Evolutionary conservation across 129 eudicot species (phyloP).

Genomic region (Kitagawia praeruptora): DNA sequence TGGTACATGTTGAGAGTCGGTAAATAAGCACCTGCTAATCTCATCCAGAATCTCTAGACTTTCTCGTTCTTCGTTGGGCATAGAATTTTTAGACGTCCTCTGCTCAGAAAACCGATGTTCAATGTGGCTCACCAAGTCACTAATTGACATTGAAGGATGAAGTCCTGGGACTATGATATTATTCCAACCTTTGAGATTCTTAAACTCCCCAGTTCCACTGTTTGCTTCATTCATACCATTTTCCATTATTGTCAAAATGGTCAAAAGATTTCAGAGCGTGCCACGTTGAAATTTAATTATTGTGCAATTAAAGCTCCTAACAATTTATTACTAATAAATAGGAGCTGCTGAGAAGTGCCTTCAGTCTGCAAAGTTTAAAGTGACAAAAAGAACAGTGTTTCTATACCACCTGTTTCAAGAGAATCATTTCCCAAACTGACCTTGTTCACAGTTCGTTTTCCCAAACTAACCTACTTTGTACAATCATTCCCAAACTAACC

Average conservation of each 20-base stretch:
- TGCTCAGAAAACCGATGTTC: constrained; percentile 63
- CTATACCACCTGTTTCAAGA: background rate
- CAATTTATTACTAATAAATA: background rate
- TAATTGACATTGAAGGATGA: constrained; percentile 70
- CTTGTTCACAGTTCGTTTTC: too few relatives aligned
- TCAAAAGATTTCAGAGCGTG: background rate
- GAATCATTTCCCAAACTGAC: too few relatives aligned
- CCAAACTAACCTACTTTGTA: too few relatives aligned
- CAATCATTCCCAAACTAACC: too few relatives aligned
- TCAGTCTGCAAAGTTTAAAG: background rate
- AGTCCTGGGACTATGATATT: constrained; percentile 61
- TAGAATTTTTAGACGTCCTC: constrained; percentile 35
- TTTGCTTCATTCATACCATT: constrained; percentile 35
- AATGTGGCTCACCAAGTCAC: constrained; percentile 65
- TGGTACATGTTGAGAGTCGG: constrained; percentile 43
- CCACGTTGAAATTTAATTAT: background rate
- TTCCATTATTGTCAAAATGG: constrained; percentile 24
- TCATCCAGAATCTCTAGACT: constrained; percentile 59
- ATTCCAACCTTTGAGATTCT: constrained; percentile 36
- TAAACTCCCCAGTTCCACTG: constrained; percentile 29
- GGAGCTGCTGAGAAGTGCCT: background rate
- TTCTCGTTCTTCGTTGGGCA: constrained; percentile 46
- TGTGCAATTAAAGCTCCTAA: background rate
- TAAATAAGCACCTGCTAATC: constrained; percentile 61
- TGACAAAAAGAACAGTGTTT: background rate